Conservation (phyloP, 2,329 filamentous ascomycete genomes). For the Aureobasidium namibiae region DNA sequence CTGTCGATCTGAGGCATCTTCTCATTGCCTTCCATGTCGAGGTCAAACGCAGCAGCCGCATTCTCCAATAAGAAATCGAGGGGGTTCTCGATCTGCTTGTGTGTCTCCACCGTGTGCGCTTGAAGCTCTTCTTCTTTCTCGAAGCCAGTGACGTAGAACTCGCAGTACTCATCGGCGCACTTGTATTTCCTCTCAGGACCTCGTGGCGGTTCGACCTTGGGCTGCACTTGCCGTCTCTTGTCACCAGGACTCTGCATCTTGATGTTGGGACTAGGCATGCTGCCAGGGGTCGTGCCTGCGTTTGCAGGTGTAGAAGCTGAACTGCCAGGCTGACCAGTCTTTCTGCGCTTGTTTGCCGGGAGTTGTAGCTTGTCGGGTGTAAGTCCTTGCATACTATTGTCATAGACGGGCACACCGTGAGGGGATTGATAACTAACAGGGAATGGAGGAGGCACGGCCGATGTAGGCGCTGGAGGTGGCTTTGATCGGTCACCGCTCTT, state of each 20-base stretch:
- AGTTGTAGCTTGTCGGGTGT: constrained; percentile 50
- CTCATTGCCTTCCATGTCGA: constrained; percentile 40
- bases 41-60: constrained; percentile 37
- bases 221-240: constrained; percentile 31
- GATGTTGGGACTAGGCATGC: constrained; percentile 32
- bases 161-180: constrained; percentile 44
- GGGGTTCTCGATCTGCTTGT: constrained; percentile 47
- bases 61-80: constrained; percentile 49
- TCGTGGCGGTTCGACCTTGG: constrained; percentile 30
- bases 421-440: constrained; percentile 43
- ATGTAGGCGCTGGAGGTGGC: constrained; percentile 39
- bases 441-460: constrained; percentile 46
- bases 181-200: constrained; percentile 40
- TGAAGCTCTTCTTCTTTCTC: constrained; percentile 46
- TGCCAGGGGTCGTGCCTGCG: constrained; percentile 26
- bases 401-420: constrained; percentile 49
- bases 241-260: constrained; percentile 37
- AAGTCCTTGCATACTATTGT: constrained; percentile 40
- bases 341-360: constrained; percentile 49
- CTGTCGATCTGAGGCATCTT: constrained; percentile 27
- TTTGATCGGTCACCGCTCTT: constrained; percentile 20
- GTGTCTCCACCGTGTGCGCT: constrained; percentile 45
- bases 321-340: constrained; percentile 33
- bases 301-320: constrained; percentile 33
- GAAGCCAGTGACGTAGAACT: constrained; percentile 47